Percentiles rank a stretch among this genome's conserved stretches.
phyloP scores from a whole-genome alignment of 2,329 filamentous ascomycete genomes.

The Stachybotrys echinatus region DNA sequence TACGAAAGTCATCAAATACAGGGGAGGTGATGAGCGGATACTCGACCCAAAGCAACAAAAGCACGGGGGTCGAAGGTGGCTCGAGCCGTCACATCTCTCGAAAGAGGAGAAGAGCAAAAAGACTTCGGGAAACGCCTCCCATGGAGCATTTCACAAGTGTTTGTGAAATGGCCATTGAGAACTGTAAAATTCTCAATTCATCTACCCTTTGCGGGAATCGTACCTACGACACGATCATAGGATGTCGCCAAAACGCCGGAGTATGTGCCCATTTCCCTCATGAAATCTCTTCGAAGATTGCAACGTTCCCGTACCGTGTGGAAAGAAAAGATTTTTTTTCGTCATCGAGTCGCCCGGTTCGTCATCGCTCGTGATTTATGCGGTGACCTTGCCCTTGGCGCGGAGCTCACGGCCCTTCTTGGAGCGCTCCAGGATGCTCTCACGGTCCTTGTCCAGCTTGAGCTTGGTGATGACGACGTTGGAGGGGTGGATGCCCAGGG shows the following conservation, averaged over 20 bases:
- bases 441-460: constrained; percentile 95
- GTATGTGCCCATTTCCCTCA: constrained; percentile 30
- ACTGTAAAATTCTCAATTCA: constrained; percentile 37
- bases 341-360: constrained; percentile 7
- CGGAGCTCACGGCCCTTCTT: constrained; percentile 71
- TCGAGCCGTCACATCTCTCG: constrained; percentile 8
- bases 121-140: constrained; percentile 70
- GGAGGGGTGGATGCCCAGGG: constrained; percentile 89
- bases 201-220: constrained; percentile 30
- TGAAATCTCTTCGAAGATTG: constrained; percentile 11
- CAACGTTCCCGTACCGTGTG: constrained; percentile 11
- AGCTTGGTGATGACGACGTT: constrained; percentile 99
- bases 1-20: constrained; percentile 9
- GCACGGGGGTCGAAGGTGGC: background rate
- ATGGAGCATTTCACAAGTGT: constrained; percentile 65
- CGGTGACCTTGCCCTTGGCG: constrained; percentile 65
- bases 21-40: background rate
- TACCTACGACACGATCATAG: constrained; percentile 21
- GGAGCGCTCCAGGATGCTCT: constrained; percentile 82
- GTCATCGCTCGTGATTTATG: constrained; percentile 27
- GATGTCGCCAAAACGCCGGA: constrained; percentile 30
- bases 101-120: constrained; percentile 16
- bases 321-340: constrained; percentile 13
- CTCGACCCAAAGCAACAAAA: background rate
- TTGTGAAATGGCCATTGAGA: constrained; percentile 71